phyloP scores from a whole-genome alignment of 345 rosid species.

The Camelina hispida region DNA sequence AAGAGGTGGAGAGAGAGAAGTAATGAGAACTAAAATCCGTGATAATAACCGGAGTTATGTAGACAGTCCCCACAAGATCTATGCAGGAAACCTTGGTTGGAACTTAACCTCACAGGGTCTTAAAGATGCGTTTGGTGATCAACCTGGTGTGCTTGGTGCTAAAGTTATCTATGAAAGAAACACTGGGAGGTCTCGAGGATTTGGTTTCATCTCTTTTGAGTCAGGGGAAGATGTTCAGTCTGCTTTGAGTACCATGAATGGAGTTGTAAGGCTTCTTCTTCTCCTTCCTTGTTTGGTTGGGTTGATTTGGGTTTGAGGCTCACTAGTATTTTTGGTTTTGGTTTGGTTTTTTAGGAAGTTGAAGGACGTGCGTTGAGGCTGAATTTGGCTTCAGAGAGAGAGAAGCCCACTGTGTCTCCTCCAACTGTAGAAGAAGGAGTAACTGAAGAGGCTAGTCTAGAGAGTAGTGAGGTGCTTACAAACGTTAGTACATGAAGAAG shows the following conservation, averaged over 20 bases:
- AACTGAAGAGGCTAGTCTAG: conserved; percentile 36
- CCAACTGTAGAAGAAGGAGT: conserved; percentile 35
- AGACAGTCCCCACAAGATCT: conserved; percentile 86
- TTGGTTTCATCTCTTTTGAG: conserved; percentile 81
- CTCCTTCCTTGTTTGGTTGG: conserved; percentile 4
- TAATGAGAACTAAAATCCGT: conserved; percentile 64
- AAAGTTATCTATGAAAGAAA: conserved; percentile 77
- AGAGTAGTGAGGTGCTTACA: conserved; percentile 59
- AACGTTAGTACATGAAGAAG: conserved; percentile 51
- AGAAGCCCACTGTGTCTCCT: conserved; percentile 50
- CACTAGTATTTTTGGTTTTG: neutral
- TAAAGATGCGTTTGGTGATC: conserved; percentile 68
- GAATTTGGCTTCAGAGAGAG: conserved; percentile 68
- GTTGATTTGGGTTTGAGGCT: conserved; percentile 13
- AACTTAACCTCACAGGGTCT: conserved; percentile 72
- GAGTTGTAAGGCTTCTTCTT: conserved; percentile 60
- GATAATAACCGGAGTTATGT: conserved; percentile 58
- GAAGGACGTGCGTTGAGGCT: conserved; percentile 88
- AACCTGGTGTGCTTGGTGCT: conserved; percentile 81
- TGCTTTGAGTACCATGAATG: conserved; percentile 72
- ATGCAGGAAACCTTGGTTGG: conserved; percentile 95
- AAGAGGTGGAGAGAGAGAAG: conserved; percentile 85
- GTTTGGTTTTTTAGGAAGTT: conserved; percentile 61
- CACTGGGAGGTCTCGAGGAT: conserved; percentile 83
- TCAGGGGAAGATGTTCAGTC: conserved; percentile 65